Base-by-base conservation (phyloP, 148 eudicot genomes). In the Fagopyrum esculentum region DNA sequence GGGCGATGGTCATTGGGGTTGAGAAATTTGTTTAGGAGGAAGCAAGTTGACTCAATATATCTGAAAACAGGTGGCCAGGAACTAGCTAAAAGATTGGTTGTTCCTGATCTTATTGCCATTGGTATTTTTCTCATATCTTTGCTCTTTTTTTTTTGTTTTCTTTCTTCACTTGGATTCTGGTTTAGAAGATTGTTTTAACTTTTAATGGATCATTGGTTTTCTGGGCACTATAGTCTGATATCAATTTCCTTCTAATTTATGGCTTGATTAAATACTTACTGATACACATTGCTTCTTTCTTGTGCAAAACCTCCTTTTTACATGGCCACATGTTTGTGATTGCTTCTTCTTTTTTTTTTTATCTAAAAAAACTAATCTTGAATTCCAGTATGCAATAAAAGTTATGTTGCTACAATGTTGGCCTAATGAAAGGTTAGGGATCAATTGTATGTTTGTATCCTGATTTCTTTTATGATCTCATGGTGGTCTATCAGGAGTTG, bases 401-500 rank as follows among this genome's bases (percentile, higher is more conserved):
- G 9, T 29, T 29, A 61, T 61, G 26, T 61, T 61, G 2, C 68
- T 61, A 61, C 30, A 61, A 54, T 3, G 6, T 11, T 61, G 43
- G 43, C 1, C 3, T 35, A 57, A 57, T 6, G 19, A 17, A 17
- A 19, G 64, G 64, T 22, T 57, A 17, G 30, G 69, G 13, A 63
- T 63, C 35, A 45, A 45, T 22, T n/a, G 5, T 70, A 50, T 16
- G 10, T 70, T 19, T 45, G 10, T 45, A 70, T 70, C 51, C 11
- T 70, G 73, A 70, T 9, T 70, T 9, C 43, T 1, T 6, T 64
- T 64, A 68, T 40, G n/a, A 6, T 57, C 19, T 5, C 40, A 35
- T 40, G 47, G 30, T 44, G 19, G 7, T 68, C 6, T 22, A 13
- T 71, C 79, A 89, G 93, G 93, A 22, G 88, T 87, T 78, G 93